Base-by-base conservation (phyloP, 2,329 filamentous ascomycete species). In the Emydomyces testavorans region DNA sequence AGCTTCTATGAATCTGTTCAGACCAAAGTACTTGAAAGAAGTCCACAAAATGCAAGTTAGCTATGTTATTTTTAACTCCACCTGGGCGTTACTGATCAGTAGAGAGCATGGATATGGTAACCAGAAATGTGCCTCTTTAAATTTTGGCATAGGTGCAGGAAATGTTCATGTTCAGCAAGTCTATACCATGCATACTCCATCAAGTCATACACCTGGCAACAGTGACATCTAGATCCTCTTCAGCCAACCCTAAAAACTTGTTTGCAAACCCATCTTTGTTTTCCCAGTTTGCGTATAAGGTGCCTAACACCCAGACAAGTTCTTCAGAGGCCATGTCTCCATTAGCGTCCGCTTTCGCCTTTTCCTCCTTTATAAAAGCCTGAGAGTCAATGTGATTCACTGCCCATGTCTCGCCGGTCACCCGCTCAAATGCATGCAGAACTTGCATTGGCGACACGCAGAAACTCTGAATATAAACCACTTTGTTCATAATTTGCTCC, bases 401-500 rank as follows among this genome's bases (percentile, higher is more conserved):
- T 16, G 38, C 39, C 37, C 39, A 44, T 3, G 32, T 2, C 16
- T 38, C 23, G 32, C 47, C 39, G 13, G 34, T 42, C 10, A 40
- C 39, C 8, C 34, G 47, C 18, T 49, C 47, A 39, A 45, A 23
- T 15, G 47, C 47, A 13, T 21, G 21, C 13, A 49, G 7, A 34
- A 49, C 26, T n/a, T 49, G 32, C 34, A 43, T 49, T 40, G 44
- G 47, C 18, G 47, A 38, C 20, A 42, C 47, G 13, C 39, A 49
- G 28, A 49, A 49, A n/a, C 47, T 49, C 24, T 49, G 47, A 32
- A 49, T 49, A 16, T 45, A 49, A 23, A 49, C n/a, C 11, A 49
- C 47, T 21, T 16, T 49, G 18, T 49, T 45, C 40, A 15, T 38
- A 6, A 44, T 39, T 23, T 44, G 24, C 24, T 45, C 32, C 44